Conservation (phyloP, 1,139 yeast species). For the Yamadazyma atmosphaerica region DNA sequence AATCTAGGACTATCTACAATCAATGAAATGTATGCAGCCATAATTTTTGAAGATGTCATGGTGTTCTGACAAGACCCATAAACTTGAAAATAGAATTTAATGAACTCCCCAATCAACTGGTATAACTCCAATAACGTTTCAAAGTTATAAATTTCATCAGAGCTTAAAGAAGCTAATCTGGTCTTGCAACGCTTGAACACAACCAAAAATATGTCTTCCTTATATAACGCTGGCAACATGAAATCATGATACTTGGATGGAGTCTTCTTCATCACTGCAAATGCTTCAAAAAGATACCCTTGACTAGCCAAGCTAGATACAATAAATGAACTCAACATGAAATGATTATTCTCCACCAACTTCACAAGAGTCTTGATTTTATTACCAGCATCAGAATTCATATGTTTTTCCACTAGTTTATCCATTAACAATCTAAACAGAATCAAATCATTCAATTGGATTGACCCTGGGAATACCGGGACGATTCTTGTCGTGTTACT, state of each 20-base stretch:
- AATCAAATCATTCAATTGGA: slow-evolving; percentile 33
- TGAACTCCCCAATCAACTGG: slow-evolving; percentile 8
- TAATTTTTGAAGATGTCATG: slow-evolving; percentile 7
- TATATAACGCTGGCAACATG: slow-evolving; percentile 12
- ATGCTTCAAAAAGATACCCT: slow-evolving; percentile 26
- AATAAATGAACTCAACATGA: slow-evolving; percentile 25
- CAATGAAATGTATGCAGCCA: slow-evolving; percentile 10
- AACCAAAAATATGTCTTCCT: slow-evolving; percentile 21
- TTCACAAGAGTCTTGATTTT: slow-evolving; percentile 16
- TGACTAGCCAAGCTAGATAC: slow-evolving; percentile 29
- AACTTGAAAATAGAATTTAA: slow-evolving; percentile 13
- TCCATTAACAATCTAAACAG: slow-evolving; percentile 23
- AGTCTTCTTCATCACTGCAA: slow-evolving; percentile 22
- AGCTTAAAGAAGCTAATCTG: slow-evolving; percentile 1
- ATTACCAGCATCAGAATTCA: slow-evolving; percentile 8
- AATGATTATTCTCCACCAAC: slow-evolving; percentile 25
- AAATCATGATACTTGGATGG: slow-evolving; percentile 17
- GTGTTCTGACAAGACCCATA: neutral
- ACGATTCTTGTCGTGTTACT: slow-evolving; percentile 19
- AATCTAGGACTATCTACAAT: slow-evolving; percentile 11
- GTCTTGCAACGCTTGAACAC: slow-evolving; percentile 16
- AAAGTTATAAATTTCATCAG: slow-evolving; percentile 6
- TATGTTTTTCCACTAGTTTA: slow-evolving; percentile 15
- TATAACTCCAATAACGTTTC: slow-evolving; percentile 7
- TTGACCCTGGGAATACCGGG: slow-evolving; percentile 25